Evolutionary conservation across 129 eudicot species (phyloP).

Genomic region (Arctium lappa): DNA sequence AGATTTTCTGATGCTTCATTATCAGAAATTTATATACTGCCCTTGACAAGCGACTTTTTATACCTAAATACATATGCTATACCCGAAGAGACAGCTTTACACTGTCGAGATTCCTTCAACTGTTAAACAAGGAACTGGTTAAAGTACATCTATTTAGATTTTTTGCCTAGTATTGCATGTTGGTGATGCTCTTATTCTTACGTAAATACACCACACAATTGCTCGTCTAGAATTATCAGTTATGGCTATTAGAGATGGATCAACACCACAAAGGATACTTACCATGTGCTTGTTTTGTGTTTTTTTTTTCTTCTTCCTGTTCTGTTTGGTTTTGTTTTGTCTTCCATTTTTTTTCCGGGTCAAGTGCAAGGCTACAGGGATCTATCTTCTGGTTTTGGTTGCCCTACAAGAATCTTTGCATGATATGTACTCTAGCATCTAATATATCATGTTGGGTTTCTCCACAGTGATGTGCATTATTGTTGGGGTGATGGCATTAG

Average conservation of each 20-base stretch:
- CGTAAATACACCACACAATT: background rate
- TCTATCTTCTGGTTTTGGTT: constrained; percentile 24
- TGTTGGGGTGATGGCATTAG: constrained; percentile 10
- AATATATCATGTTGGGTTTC: constrained; percentile 3
- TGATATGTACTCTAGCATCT: constrained; percentile 25
- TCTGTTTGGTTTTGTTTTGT: background rate
- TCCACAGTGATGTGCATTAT: constrained; percentile 14
- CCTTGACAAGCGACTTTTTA: background rate
- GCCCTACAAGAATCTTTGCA: constrained; percentile 58
- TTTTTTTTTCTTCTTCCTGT: background rate
- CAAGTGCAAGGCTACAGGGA: constrained; percentile 28
- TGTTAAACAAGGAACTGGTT: background rate
- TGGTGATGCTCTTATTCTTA: background rate
- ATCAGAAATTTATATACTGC: background rate
- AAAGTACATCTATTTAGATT: background rate
- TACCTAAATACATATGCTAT: background rate
- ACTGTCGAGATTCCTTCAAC: background rate
- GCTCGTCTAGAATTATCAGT: background rate
- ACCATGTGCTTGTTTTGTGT: background rate
- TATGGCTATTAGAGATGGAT: background rate
- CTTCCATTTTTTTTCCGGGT: background rate
- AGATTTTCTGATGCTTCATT: background rate
- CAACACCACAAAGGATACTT: background rate
- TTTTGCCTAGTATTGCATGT: background rate
- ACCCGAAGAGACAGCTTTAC: background rate